Evolutionary conservation across 176 grass and related monocot genomes (phyloP), one percentile per base, ranked within the genome.

Genomic region (Bothriochloa decipiens): DNA sequence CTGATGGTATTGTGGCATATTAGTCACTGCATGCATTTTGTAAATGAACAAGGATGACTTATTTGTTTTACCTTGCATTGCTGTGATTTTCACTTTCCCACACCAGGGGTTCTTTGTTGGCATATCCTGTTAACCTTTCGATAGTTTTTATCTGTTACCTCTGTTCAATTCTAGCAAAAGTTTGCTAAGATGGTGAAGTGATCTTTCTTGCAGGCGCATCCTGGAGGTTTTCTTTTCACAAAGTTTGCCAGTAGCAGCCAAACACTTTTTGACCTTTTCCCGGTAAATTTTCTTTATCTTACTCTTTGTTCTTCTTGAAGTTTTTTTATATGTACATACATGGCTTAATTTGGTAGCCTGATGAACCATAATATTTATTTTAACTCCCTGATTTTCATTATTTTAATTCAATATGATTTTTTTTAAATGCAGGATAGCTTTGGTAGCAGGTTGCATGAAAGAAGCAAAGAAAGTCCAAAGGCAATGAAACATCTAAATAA

Each of bases 141-240:
- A 65, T 79, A 60, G 40, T 67, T 64, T 53, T 65, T 74, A 65
- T 72, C 17, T 43, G 25, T 15, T 53, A 52, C 18, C 11, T 73
- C 15, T 66, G 22, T 37, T 65, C 16, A 81, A 65, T 50, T 17
- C 32, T 74, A 82, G 45, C n/a, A 37, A 37, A 76, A 76, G 45
- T 67, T 64, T 88, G n/a, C 41, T 88, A 86, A 80, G 69, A 67
- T 86, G 50, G 20, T 89, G 69, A 39, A 79, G 57, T 77, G 27
- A 53, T 78, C 7, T 89, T 14, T 87, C 37, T 81, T 89, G 74
- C 87, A 98, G 96, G 85, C 93, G 58, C 96, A 98, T 89, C 93
- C 96, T 87, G 96, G 96, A 84, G 95, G 95, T 49, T 92, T 98
- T 85, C 87, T 98, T 80, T 98, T 98, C 86, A 95, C 96, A 14